These are phyloP conservation scores for Fusarium neocosmosporiellum DNA, from an alignment of 2,329 filamentous ascomycete species.

Conservation along the genomic window DNA sequence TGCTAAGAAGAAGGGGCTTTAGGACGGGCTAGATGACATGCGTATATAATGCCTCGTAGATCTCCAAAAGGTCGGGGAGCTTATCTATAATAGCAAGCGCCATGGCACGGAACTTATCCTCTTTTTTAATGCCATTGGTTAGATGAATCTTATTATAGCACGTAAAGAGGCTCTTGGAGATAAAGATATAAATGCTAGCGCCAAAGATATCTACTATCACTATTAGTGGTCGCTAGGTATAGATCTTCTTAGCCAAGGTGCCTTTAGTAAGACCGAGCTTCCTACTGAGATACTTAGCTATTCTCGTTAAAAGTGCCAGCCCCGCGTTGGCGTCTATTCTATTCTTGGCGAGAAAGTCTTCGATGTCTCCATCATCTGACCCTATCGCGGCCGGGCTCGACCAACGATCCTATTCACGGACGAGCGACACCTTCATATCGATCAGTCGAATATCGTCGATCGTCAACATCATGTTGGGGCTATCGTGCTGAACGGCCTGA, in stretches of 20 bases:
- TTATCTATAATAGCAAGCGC: too few relatives aligned
- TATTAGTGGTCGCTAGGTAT: constrained; percentile 1
- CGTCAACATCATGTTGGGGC: neutral
- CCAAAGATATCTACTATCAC: constrained; percentile 3
- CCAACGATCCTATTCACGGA: neutral
- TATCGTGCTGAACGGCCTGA: neutral
- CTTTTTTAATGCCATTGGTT: too few relatives aligned
- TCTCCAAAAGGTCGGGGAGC: too few relatives aligned
- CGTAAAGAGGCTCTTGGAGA: neutral
- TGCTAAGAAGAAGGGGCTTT: too few relatives aligned
- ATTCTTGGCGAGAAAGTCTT: neutral
- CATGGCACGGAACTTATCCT: too few relatives aligned
- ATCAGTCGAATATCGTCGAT: neutral
- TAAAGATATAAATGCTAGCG: neutral
- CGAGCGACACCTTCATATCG: neutral
- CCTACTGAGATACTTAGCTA: constrained; percentile 1
- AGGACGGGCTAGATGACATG: too few relatives aligned
- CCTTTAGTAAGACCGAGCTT: neutral
- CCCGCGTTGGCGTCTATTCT: neutral
- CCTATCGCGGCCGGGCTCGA: neutral
- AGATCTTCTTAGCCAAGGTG: constrained; percentile 6
- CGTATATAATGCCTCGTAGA: too few relatives aligned
- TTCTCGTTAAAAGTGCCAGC: neutral
- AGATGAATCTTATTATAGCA: too few relatives aligned
- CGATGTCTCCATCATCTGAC: neutral